Evolutionary conservation across 768 basidiomycete genomes (phyloP).

Genomic region (Suillus bovinus): DNA sequence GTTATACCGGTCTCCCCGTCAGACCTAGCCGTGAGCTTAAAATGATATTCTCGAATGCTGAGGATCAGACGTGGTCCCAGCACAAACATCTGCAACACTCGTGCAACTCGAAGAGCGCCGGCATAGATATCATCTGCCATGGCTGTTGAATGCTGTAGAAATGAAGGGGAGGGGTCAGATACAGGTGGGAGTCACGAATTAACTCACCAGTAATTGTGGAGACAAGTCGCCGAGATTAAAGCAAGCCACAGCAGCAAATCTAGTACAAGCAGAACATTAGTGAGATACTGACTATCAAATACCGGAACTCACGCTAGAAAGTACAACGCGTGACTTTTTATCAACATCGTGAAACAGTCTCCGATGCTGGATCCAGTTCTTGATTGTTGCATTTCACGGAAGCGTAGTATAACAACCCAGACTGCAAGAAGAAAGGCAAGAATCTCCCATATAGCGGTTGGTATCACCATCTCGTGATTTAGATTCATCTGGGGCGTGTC

Average conservation of each 20-base stretch:
- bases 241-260: background rate
- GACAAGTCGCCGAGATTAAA: background rate
- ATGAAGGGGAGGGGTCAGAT: background rate
- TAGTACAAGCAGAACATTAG: background rate
- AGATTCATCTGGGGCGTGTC: background rate
- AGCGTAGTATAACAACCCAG: background rate
- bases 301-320: background rate
- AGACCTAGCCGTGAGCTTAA: background rate
- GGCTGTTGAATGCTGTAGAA: background rate
- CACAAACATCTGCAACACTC: background rate
- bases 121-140: background rate
- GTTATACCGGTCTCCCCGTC: background rate
- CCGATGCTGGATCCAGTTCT: background rate
- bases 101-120: background rate
- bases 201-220: background rate
- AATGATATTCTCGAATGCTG: background rate
- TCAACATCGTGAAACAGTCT: background rate
- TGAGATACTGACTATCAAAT: background rate
- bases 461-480: background rate
- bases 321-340: background rate
- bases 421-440: background rate
- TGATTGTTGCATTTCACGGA: background rate
- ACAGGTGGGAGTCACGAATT: background rate
- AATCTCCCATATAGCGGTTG: background rate
- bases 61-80: background rate